A percentile compares a stretch with the other conserved stretches of the same genome.
Evolutionary conservation across 306 rosid species (phyloP).

Genomic region (Mucuna pruriens): DNA sequence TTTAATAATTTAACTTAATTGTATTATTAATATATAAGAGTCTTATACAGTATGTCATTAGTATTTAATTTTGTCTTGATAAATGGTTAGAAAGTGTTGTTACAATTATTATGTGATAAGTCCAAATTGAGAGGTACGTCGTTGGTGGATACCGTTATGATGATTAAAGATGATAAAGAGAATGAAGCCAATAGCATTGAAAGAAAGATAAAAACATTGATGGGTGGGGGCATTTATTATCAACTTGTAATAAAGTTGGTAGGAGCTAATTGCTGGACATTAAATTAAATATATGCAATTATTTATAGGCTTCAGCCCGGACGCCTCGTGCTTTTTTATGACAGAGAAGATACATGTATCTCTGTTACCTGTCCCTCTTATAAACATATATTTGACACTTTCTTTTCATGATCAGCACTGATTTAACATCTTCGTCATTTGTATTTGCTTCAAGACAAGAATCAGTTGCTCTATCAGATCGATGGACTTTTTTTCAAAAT

Average conservation of each 20-base stretch:
- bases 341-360: conserved; percentile 41
- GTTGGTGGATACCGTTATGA: conserved; percentile 29
- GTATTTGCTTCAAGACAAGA: neutral
- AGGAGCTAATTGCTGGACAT: conserved; percentile 13
- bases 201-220: neutral
- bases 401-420: neutral
- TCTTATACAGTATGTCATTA: neutral
- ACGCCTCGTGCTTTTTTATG: conserved; percentile 43
- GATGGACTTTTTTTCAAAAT: conserved; percentile 33
- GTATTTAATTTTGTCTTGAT: neutral
- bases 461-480: conserved; percentile 28
- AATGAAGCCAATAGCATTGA: conserved; percentile 4
- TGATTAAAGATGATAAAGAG: conserved; percentile 27
- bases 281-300: neutral
- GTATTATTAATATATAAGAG: neutral
- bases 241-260: conserved; percentile 27
- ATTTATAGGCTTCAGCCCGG: conserved; percentile 4
- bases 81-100: neutral
- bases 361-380: conserved; percentile 20
- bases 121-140: neutral
- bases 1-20: neutral
- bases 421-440: neutral
- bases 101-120: neutral
- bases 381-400: conserved; percentile 20
- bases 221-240: neutral